Evolutionary conservation across 1,284 basidiomycete genomes (phyloP), one percentile per base, ranked within the genome.

Genomic region (Ceratobasidium sp.): DNA sequence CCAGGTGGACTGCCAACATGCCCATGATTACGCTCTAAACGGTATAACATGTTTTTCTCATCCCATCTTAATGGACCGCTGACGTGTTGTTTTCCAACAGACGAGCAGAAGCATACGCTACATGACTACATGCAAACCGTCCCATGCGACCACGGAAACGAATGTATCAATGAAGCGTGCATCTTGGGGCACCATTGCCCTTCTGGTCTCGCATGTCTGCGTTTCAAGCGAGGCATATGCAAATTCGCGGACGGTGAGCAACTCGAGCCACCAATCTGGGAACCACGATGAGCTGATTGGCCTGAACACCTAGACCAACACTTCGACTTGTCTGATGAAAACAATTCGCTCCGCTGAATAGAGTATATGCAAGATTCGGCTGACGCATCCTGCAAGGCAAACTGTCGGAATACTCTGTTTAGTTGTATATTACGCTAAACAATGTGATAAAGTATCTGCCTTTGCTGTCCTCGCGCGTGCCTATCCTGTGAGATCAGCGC

Each of bases 141-240:
- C 7, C 67, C 67, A 35, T 70, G 67, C 55, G 67, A 70, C 44
- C 67, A 70, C 32, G 67, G 67, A 18, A 55, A 70, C 28, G 38
- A 58, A 1, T 70, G 67, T 50, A 70, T 70, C 55, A 70, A 70
- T 23, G 67, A 70, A 59, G 67, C 67, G 16, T 70, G 67, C 18
- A 70, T 70, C 43, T 26, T 70, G 30, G 67, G 67, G 1, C 67
- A 70, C 30, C 44, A 30, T 23, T 70, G 67, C 35, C 67, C 67
- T 13, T 26, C 67, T 38, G 67, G 67, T 8, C 16, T 13, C 11
- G 32, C 41, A 18, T 70, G 67, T 28, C 5, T 21, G 0, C 67
- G 67, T 18, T 47, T 47, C 28, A 55, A 70, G 44, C 43, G 44
- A 23, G 46, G 46, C n/a, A 49, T 41, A 21, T 70, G 67, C 21